These are phyloP conservation scores for Penicillium parvum DNA, from an alignment of 495 filamentous ascomycete genomes.

Conservation along the genomic window DNA sequence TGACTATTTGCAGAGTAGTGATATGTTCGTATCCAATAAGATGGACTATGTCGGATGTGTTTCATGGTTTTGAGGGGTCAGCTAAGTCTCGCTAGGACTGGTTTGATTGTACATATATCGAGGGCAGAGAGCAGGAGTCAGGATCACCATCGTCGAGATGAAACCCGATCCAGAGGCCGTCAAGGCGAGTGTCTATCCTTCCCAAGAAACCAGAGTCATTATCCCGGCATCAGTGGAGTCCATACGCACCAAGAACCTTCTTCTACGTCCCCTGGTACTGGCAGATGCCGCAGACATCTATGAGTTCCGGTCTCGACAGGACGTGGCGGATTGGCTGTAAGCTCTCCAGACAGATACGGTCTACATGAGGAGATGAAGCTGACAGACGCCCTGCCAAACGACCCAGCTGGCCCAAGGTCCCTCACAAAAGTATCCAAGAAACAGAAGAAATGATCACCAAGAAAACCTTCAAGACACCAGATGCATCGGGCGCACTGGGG, in stretches of 20 bases:
- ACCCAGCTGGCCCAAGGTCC: slow-evolving; percentile 17
- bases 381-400: not conserved
- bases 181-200: slow-evolving; percentile 11
- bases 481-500: slow-evolving; percentile 20
- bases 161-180: not conserved
- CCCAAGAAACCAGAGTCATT: slow-evolving; percentile 15
- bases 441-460: slow-evolving; percentile 16
- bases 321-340: slow-evolving; percentile 30
- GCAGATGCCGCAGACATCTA: slow-evolving; percentile 20
- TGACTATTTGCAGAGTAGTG: not conserved
- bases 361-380: too few species aligned
- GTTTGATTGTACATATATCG: not conserved
- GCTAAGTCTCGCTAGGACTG: not conserved
- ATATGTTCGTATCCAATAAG: not conserved
- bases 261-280: slow-evolving; percentile 13
- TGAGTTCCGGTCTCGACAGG: slow-evolving; percentile 18
- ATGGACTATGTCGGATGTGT: too few species aligned
- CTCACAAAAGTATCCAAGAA: slow-evolving; percentile 17
- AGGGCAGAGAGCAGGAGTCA: not conserved
- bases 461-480: slow-evolving; percentile 21
- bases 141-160: not conserved
- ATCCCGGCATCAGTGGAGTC: slow-evolving; percentile 6
- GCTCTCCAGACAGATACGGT: too few species aligned
- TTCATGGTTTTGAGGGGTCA: too few species aligned
- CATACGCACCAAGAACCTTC: slow-evolving; percentile 19